phyloP scores from a whole-genome alignment of 768 basidiomycete genomes.

The Lyophyllum semitale region DNA sequence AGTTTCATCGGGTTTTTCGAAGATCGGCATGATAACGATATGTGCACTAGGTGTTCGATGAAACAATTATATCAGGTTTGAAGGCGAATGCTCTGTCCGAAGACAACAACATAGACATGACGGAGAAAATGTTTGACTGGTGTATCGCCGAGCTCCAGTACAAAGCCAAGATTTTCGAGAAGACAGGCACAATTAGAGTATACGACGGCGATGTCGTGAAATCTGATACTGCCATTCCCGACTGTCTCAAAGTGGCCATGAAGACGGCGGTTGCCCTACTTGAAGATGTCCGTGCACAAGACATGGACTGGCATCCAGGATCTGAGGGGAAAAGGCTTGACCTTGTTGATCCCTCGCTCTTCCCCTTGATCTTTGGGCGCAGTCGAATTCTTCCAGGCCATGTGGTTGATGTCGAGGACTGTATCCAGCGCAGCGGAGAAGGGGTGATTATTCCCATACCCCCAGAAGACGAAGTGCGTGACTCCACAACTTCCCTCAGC shows the following conservation, averaged over 20 bases:
- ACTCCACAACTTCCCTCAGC: neutral
- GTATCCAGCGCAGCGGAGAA: slow-evolving; percentile 12
- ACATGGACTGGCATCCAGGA: slow-evolving; percentile 44
- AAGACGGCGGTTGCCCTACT: slow-evolving; percentile 23
- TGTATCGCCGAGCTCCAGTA: too few species aligned
- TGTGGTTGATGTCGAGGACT: slow-evolving; percentile 14
- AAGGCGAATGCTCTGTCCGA: slow-evolving; percentile 9
- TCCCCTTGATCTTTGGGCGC: slow-evolving; percentile 33
- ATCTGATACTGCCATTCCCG: slow-evolving; percentile 25
- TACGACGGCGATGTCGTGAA: too few species aligned
- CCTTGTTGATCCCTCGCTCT: slow-evolving; percentile 43
- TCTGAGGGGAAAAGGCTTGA: slow-evolving; percentile 41
- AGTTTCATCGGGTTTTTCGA: too few species aligned
- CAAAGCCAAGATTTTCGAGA: slow-evolving; percentile 11
- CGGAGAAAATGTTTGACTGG: slow-evolving; percentile 15
- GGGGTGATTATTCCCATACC: slow-evolving; percentile 11
- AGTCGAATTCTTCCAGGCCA: too few species aligned
- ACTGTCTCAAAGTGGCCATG: slow-evolving; percentile 15
- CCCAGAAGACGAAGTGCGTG: neutral
- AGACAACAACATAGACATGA: neutral
- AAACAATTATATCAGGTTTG: slow-evolving; percentile 10
- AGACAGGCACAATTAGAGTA: slow-evolving; percentile 8
- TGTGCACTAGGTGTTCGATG: slow-evolving; percentile 21
- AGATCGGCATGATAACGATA: too few species aligned
- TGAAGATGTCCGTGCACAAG: slow-evolving; percentile 29